phyloP scores from a whole-genome alignment of 805 yeast genomes.

The Torulaspora quercuum region DNA sequence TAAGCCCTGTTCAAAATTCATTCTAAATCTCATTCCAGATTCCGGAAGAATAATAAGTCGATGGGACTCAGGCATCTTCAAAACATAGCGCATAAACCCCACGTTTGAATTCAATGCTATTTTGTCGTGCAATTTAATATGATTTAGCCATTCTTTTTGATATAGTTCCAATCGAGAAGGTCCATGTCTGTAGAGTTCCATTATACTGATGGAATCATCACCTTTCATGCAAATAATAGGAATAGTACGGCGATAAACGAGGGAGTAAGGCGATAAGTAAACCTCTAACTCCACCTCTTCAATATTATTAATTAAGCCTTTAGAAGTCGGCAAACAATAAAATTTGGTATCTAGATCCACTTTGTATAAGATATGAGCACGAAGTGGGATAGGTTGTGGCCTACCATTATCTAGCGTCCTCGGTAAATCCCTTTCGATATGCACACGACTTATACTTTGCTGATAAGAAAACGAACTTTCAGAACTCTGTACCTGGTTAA shows the following conservation, averaged over 20 bases:
- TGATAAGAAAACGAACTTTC: constrained; percentile 8
- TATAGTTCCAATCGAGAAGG: constrained; percentile 16
- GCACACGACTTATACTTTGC: constrained; percentile 19
- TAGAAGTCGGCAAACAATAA: constrained; percentile 21
- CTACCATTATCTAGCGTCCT: constrained; percentile 25
- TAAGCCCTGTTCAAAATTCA: constrained; percentile 30
- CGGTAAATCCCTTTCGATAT: constrained; percentile 19
- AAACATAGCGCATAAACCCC: constrained; percentile 4
- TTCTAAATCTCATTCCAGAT: constrained; percentile 24
- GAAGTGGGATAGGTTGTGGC: constrained; percentile 21
- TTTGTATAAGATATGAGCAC: constrained; percentile 26
- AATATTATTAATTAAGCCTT: constrained; percentile 4
- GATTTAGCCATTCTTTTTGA: constrained; percentile 27
- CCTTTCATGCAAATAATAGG: constrained; percentile 18
- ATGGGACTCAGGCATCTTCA: constrained; percentile 5
- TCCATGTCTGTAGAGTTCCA: constrained; percentile 17
- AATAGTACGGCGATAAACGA: constrained; percentile 11
- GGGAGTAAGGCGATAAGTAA: constrained; percentile 3
- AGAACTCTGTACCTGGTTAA: constrained; percentile 6
- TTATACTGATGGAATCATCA: constrained; percentile 11
- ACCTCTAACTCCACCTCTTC: constrained; percentile 9
- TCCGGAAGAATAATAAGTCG: constrained; percentile 21
- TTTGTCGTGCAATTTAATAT: constrained; percentile 20
- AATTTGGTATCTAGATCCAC: constrained; percentile 27
- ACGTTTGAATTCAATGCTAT: constrained; percentile 11